phyloP scores from a whole-genome alignment of 257 asterid genomes.

The Nicotiana tabacum region DNA sequence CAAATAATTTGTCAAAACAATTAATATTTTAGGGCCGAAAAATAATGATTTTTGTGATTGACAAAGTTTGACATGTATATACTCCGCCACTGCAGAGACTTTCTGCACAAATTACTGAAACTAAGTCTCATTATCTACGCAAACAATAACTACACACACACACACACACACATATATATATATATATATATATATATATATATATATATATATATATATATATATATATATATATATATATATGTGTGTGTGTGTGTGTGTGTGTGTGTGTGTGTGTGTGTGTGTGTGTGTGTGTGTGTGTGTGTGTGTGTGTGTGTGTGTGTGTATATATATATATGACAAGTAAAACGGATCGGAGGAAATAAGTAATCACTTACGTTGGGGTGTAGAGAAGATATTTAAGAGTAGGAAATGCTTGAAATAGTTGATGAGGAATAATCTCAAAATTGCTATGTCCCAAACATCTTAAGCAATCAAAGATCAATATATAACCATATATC shows the following conservation, averaged over 20 bases:
- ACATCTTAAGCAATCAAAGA: constrained; percentile 63
- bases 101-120: background rate
- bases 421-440: constrained; percentile 65
- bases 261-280: no score
- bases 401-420: constrained; percentile 52
- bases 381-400: constrained; percentile 69
- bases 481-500: constrained; percentile 59
- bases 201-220: no score
- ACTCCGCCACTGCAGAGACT: background rate
- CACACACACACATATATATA: no score
- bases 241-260: no score
- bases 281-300: no score
- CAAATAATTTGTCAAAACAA: background rate
- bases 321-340: no score
- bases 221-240: no score
- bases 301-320: no score
- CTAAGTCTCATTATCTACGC: background rate
- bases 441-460: constrained; percentile 86
- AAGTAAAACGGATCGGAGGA: no score
- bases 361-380: constrained; percentile 43
- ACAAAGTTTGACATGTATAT: background rate
- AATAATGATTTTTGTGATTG: background rate
- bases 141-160: background rate
- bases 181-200: no score
- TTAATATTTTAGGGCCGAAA: no score